Evolutionary conservation across 2,329 filamentous ascomycete genomes (phyloP).

Genomic region (Thermochaetoides dissita): DNA sequence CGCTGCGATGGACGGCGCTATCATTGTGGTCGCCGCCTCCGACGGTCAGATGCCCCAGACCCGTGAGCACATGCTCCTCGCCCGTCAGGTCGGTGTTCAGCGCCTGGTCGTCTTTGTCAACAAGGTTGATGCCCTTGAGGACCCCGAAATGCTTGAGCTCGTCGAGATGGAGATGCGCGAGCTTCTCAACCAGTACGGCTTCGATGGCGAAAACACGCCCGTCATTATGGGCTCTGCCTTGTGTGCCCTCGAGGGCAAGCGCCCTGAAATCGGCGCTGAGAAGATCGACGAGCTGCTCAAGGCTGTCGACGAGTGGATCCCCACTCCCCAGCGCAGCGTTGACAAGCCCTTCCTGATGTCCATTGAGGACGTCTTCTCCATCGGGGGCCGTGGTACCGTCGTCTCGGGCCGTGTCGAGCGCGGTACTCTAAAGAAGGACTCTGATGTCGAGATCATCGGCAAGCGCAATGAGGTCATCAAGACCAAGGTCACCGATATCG

Average conservation of each 20-base stretch:
- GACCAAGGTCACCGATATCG: slow-evolving; percentile 99
- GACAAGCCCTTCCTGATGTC: slow-evolving; percentile 99
- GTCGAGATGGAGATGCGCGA: slow-evolving; percentile 99
- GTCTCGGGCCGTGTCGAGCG: slow-evolving; percentile 96
- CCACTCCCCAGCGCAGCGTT: slow-evolving; percentile 80
- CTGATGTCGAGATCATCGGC: slow-evolving; percentile 87
- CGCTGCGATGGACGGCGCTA: slow-evolving; percentile 97
- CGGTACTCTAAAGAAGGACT: slow-evolving; percentile 82
- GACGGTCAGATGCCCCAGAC: slow-evolving; percentile 99
- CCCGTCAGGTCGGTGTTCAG: slow-evolving; percentile 95
- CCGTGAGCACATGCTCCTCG: slow-evolving; percentile 91
- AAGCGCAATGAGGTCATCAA: slow-evolving; percentile 73
- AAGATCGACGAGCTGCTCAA: slow-evolving; percentile 87
- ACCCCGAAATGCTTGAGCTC: slow-evolving; percentile 98
- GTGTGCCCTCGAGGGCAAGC: slow-evolving; percentile 77
- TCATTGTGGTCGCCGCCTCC: slow-evolving; percentile 95
- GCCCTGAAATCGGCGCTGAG: slow-evolving; percentile 69
- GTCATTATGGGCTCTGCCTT: slow-evolving; percentile 96
- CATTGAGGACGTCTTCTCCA: slow-evolving; percentile 84
- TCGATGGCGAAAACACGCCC: slow-evolving; percentile 95
- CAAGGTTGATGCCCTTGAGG: slow-evolving; percentile 95
- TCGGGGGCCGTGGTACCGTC: slow-evolving; percentile 87
- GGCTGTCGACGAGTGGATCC: slow-evolving; percentile 91
- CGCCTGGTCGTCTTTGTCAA: slow-evolving; percentile 98
- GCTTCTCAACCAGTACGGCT: slow-evolving; percentile 80